Base-by-base conservation (phyloP, 1,284 basidiomycete genomes). In the Pterula multifida region DNA sequence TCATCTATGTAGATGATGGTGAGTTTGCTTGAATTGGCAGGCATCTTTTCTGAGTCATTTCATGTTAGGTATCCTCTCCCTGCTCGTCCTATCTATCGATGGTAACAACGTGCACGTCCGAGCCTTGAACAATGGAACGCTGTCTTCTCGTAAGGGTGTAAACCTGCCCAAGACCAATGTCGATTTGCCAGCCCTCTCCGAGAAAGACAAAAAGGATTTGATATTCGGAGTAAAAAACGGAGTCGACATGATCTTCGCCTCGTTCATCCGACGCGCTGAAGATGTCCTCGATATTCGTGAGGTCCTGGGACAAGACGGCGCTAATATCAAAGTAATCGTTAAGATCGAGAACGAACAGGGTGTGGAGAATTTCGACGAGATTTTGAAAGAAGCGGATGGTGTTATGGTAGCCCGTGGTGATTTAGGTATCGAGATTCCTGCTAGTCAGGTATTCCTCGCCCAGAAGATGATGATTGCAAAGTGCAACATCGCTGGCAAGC, bases 401-500 rank as follows among this genome's bases (percentile, higher is more conserved):
- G 93, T 98, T 62, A 97, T 97, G 94, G 93, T 98, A 54, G 94
- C 94, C 56, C 90, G 94, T 73, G 93, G 94, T 69, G 94, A 97
- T 66, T 78, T 98, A 50, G 94, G 94, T 69, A 97, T 97, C 60
- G 94, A 97, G 71, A 98, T 97, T 59, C 96, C 96, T 23, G 93
- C 94, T 45, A 90, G 85, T 61, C 94, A 97, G 65, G 94, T 98
- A 47, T 97, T 98, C 76, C 76, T 96, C 63, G 94, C 94, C 21
- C 94, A 98, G 68, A 98, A 98, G 75, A 97, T 97, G 94, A 98
- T 98, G 92, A 98, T 97, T 60, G 81, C 93, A 56, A 97, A 97
- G 73, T 96, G 92, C 73, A 96, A 95, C 75, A 85, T 93, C 60
- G 84, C 80, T 50, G 93, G 93, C 61, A 97, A 99, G 76, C 94